Evolutionary conservation across 495 filamentous ascomycete species (phyloP).

Genomic region (Hypoxylon lenormandii): DNA sequence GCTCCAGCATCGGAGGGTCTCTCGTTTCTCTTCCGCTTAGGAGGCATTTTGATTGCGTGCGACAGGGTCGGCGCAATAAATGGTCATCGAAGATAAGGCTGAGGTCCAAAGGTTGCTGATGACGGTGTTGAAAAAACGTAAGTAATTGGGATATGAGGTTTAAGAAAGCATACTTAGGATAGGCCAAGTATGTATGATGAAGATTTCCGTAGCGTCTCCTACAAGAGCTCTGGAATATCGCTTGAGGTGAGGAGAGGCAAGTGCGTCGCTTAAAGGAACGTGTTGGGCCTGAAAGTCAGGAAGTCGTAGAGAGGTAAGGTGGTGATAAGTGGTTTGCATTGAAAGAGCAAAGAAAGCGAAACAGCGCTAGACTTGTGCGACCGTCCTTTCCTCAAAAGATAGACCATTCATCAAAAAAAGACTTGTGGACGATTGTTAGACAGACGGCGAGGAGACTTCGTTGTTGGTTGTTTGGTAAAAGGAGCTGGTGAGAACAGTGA

Average conservation of each 20-base stretch:
- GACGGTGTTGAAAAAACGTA: constrained; percentile 6
- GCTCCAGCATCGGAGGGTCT: constrained; percentile 57
- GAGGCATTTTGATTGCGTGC: constrained; percentile 57
- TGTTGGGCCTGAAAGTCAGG: constrained; percentile 13
- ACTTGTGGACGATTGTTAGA: constrained; percentile 15
- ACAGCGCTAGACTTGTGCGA: constrained; percentile 33
- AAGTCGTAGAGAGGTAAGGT: constrained; percentile 11
- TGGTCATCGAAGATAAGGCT: constrained; percentile 43
- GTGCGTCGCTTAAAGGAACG: constrained; percentile 24
- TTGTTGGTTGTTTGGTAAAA: constrained; percentile 21
- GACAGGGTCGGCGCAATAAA: constrained; percentile 30
- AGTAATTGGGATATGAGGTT: constrained; percentile 11
- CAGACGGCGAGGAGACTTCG: constrained; percentile 33
- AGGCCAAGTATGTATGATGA: constrained; percentile 23
- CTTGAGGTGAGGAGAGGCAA: constrained; percentile 8
- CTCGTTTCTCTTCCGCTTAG: constrained; percentile 68
- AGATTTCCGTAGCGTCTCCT: background rate
- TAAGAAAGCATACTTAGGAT: constrained; percentile 31
- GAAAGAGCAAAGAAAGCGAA: constrained; percentile 39
- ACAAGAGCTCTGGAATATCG: constrained; percentile 1
- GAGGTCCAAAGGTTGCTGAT: constrained; percentile 6
- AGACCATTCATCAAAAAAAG: constrained; percentile 1
- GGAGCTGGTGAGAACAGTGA: background rate
- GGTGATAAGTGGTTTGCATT: background rate
- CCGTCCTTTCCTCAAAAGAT: constrained; percentile 25